phyloP scores from a whole-genome alignment of 2,329 filamentous ascomycete species.

The Dothideomycetidae sp. region DNA sequence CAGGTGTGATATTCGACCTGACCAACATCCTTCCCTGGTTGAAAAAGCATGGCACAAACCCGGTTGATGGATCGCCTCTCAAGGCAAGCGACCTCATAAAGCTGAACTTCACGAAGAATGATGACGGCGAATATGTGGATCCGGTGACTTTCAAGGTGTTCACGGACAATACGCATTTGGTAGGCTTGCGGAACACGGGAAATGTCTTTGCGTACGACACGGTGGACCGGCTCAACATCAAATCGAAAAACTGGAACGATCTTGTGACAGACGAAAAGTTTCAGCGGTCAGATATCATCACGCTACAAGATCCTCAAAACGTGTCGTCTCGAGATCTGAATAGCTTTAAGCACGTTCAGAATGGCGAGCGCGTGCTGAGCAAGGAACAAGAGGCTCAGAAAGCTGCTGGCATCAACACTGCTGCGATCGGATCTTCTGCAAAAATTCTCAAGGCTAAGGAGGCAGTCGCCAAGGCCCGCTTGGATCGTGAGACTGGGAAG shows the following conservation, averaged over 20 bases:
- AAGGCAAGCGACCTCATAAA: slow-evolving; percentile 74
- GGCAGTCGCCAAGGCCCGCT: slow-evolving; percentile 79
- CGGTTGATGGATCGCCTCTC: slow-evolving; percentile 67
- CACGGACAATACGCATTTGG: slow-evolving; percentile 94
- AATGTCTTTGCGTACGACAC: slow-evolving; percentile 98
- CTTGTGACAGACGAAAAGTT: slow-evolving; percentile 80
- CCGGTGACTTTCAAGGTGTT: slow-evolving; percentile 96
- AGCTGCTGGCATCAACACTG: slow-evolving; percentile 52
- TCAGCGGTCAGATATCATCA: slow-evolving; percentile 81
- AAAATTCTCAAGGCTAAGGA: slow-evolving; percentile 88
- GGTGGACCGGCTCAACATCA: slow-evolving; percentile 87
- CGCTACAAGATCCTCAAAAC: slow-evolving; percentile 89
- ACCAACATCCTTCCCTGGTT: slow-evolving; percentile 92
- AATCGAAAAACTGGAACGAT: slow-evolving; percentile 90
- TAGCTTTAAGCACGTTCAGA: slow-evolving; percentile 76
- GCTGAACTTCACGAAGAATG: slow-evolving; percentile 83
- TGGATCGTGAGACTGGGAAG: slow-evolving; percentile 43
- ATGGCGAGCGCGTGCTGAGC: slow-evolving; percentile 54
- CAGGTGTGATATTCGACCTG: slow-evolving; percentile 86
- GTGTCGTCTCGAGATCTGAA: slow-evolving; percentile 67
- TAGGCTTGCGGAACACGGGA: slow-evolving; percentile 70
- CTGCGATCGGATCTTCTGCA: slow-evolving; percentile 59
- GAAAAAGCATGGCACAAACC: slow-evolving; percentile 84
- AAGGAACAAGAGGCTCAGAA: slow-evolving; percentile 56
- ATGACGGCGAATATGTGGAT: slow-evolving; percentile 81